These are phyloP conservation scores for Coemansia sp. DNA, from an alignment of 192 early-diverging fungal species.

Conservation along the genomic window DNA sequence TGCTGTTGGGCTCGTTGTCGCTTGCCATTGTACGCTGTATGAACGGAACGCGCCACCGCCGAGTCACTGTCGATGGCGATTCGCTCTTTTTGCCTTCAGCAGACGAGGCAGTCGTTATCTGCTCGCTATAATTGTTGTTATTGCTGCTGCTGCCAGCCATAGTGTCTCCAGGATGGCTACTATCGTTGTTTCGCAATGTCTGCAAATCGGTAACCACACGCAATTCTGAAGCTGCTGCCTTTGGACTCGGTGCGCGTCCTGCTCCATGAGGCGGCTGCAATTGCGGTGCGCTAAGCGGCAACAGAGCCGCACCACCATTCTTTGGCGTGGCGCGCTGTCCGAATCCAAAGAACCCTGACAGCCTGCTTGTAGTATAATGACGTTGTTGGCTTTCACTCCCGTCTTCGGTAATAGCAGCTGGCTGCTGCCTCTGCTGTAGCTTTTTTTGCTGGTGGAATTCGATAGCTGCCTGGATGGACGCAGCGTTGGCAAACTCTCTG, in stretches of 20 bases:
- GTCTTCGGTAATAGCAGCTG: not conserved
- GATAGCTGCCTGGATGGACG: slow-evolving; percentile 45
- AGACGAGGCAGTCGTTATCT: slow-evolving; percentile 10
- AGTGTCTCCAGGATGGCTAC: not conserved
- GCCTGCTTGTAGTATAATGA: slow-evolving; percentile 24
- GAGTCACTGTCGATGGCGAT: not conserved
- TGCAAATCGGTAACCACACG: slow-evolving; percentile 45
- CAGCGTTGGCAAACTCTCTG: slow-evolving; percentile 12
- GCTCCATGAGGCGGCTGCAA: not conserved
- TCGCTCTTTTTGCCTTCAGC: slow-evolving; percentile 4
- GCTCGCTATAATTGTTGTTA: not conserved
- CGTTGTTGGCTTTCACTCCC: not conserved
- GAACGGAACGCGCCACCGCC: not conserved
- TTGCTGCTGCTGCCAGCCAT: not conserved
- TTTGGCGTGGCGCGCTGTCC: slow-evolving; percentile 20
- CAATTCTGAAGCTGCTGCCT: slow-evolving; percentile 4
- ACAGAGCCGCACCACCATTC: not conserved
- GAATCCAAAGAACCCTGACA: slow-evolving; percentile 53
- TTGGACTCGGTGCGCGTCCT: not conserved
- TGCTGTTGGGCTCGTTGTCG: not conserved
- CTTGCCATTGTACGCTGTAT: not conserved
- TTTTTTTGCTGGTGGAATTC: slow-evolving; percentile 49
- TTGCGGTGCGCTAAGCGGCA: slow-evolving; percentile 14
- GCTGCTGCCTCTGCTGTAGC: slow-evolving; percentile 23
- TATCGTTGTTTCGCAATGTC: slow-evolving; percentile 19